These are phyloP conservation scores for Suillus luteus DNA, from an alignment of 768 basidiomycete species.

Conservation along the genomic window DNA sequence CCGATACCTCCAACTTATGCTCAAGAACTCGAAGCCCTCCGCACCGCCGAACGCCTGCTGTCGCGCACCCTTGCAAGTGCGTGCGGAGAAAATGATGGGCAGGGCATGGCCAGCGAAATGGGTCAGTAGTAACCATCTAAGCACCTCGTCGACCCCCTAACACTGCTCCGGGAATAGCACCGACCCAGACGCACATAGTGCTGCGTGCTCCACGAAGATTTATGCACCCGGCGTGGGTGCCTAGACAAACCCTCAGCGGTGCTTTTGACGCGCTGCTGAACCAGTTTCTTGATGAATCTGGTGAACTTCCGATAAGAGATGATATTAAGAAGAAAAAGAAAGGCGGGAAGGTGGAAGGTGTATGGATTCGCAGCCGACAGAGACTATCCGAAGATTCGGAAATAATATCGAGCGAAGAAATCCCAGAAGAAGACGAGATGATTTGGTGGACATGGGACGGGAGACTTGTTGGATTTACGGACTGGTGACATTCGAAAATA, in stretches of 20 bases:
- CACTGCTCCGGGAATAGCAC: constrained; percentile 30
- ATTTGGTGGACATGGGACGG: constrained; percentile 59
- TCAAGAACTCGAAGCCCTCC: constrained; percentile 37
- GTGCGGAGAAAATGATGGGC: constrained; percentile 41
- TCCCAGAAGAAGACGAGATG: constrained; percentile 45
- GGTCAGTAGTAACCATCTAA: constrained; percentile 25
- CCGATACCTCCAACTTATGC: constrained; percentile 12
- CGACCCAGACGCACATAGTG: constrained; percentile 49
- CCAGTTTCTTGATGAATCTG: constrained; percentile 36
- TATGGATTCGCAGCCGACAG: constrained; percentile 39
- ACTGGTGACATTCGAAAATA: constrained; percentile 36
- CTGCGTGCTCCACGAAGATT: constrained; percentile 51
- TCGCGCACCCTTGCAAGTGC: constrained; percentile 48
- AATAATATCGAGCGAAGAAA: constrained; percentile 17
- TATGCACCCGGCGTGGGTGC: constrained; percentile 47
- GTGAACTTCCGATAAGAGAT: constrained; percentile 17
- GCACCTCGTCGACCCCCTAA: not conserved
- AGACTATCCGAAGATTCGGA: constrained; percentile 7
- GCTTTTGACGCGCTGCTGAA: constrained; percentile 39
- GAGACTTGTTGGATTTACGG: constrained; percentile 47
- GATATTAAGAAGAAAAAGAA: constrained; percentile 33
- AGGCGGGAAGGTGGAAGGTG: constrained; percentile 37
- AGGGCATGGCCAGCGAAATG: constrained; percentile 43
- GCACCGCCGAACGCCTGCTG: constrained; percentile 42
- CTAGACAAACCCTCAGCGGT: constrained; percentile 43